Conservation (phyloP, 345 rosid species). For the Citrus mangshanensis region DNA sequence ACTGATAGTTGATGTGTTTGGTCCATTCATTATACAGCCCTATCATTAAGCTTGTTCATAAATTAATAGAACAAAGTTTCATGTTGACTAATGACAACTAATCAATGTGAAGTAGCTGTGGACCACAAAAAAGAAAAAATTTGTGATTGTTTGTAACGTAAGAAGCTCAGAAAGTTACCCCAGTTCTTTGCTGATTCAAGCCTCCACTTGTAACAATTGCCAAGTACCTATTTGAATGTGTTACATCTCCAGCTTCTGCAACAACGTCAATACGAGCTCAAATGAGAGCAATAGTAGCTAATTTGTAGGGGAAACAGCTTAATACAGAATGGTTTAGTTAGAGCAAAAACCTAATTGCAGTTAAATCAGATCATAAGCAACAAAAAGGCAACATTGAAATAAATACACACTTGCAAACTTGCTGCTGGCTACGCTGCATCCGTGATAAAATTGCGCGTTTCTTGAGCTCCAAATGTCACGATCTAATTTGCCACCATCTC, state of each 20-base stretch:
- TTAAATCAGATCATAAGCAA: constrained; percentile 1
- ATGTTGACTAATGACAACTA: not conserved
- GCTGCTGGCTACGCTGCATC: constrained; percentile 73
- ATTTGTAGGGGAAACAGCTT: not conserved
- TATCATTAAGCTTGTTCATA: not conserved
- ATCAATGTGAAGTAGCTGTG: not conserved
- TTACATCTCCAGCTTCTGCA: constrained; percentile 57
- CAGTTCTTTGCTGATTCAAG: constrained; percentile 92
- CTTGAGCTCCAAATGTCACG: constrained; percentile 79
- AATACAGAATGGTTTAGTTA: not conserved
- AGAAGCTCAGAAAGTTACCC: constrained; percentile 46
- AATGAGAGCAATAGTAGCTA: not conserved
- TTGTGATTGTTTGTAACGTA: not conserved
- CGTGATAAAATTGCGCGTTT: constrained; percentile 52
- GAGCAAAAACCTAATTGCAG: not conserved
- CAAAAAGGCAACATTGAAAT: not conserved
- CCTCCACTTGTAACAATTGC: constrained; percentile 87
- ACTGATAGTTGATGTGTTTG: not conserved
- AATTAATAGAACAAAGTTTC: not conserved
- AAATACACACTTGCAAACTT: constrained; percentile 55
- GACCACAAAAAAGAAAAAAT: not conserved
- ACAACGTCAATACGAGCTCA: constrained; percentile 1
- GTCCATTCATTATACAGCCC: not conserved
- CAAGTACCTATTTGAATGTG: constrained; percentile 58
- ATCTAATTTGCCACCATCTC: constrained; percentile 55